phyloP scores from a whole-genome alignment of 2,329 filamentous ascomycete species.

The Microascus cirrosus region DNA sequence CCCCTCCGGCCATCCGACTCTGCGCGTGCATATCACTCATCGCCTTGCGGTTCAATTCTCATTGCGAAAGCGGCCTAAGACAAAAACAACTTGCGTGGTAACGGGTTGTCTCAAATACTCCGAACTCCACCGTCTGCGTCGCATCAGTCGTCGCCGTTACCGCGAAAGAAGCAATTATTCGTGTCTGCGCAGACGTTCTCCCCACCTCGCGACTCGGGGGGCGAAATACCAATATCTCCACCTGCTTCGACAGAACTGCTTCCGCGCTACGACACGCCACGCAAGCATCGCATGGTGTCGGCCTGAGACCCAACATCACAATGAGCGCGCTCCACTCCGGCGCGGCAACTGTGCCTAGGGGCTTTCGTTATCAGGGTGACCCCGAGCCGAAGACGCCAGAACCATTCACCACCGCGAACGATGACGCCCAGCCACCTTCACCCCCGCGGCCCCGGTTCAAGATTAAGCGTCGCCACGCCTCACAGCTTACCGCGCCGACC shows the following conservation, averaged over 20 bases:
- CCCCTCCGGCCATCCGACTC: not conserved
- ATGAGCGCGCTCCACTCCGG: constrained; percentile 37
- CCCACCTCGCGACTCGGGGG: not conserved
- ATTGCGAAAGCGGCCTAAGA: not conserved
- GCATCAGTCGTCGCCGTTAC: too few species aligned
- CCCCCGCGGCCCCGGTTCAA: constrained; percentile 42
- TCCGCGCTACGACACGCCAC: not conserved
- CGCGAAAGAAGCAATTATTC: too few species aligned
- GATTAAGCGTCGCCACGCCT: constrained; percentile 42
- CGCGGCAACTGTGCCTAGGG: constrained; percentile 30
- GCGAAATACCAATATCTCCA: not conserved
- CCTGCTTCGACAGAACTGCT: not conserved
- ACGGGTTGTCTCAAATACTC: too few species aligned
- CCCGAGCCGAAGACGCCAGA: constrained; percentile 39
- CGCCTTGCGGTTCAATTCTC: not conserved
- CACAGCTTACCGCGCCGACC: constrained; percentile 44
- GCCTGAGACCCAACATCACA: not conserved
- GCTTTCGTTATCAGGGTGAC: constrained; percentile 22
- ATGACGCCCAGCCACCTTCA: constrained; percentile 28
- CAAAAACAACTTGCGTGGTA: not conserved
- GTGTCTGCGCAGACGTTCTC: not conserved
- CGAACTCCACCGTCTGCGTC: too few species aligned
- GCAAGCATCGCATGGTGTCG: not conserved
- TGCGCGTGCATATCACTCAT: not conserved
- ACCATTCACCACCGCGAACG: constrained; percentile 22